Conservation (phyloP, 345 rosid genomes). For the Bruguiera sexangula region DNA sequence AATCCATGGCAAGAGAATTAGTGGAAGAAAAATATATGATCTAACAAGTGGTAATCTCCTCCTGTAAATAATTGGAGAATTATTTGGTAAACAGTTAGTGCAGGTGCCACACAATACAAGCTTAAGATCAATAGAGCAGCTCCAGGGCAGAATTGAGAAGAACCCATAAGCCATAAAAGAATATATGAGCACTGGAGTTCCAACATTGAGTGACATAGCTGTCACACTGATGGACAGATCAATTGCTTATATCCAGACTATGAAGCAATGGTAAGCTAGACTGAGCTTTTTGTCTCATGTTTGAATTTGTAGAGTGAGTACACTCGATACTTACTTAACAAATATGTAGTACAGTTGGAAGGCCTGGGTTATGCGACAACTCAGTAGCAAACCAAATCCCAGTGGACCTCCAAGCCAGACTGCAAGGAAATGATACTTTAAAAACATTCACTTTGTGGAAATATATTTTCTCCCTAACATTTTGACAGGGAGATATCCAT, state of each 20-base stretch:
- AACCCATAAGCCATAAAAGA: not conserved
- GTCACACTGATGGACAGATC: not conserved
- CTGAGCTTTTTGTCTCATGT: not conserved
- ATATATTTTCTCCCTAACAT: not conserved
- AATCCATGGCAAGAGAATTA: slow-evolving; percentile 73
- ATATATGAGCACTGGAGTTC: not conserved
- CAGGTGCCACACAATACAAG: not conserved
- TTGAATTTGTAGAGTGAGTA: not conserved
- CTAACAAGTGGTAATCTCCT: slow-evolving; percentile 72
- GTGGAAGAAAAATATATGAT: slow-evolving; percentile 67
- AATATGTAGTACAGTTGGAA: slow-evolving; percentile 81
- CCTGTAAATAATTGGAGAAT: slow-evolving; percentile 43
- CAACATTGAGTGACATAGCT: not conserved
- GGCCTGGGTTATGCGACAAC: slow-evolving; percentile 83
- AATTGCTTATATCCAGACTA: not conserved
- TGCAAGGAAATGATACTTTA: slow-evolving; percentile 34
- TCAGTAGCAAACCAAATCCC: slow-evolving; percentile 81
- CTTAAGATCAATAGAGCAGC: not conserved
- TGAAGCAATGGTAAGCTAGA: not conserved
- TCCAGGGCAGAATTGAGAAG: not conserved
- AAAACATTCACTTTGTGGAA: not conserved
- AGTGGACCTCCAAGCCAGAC: slow-evolving; percentile 94
- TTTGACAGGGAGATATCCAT: not conserved
- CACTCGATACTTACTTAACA: slow-evolving; percentile 53
- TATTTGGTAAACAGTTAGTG: slow-evolving; percentile 1